phyloP scores from a whole-genome alignment of 192 early-diverging fungal genomes.

The Powellomyces hirtus region DNA sequence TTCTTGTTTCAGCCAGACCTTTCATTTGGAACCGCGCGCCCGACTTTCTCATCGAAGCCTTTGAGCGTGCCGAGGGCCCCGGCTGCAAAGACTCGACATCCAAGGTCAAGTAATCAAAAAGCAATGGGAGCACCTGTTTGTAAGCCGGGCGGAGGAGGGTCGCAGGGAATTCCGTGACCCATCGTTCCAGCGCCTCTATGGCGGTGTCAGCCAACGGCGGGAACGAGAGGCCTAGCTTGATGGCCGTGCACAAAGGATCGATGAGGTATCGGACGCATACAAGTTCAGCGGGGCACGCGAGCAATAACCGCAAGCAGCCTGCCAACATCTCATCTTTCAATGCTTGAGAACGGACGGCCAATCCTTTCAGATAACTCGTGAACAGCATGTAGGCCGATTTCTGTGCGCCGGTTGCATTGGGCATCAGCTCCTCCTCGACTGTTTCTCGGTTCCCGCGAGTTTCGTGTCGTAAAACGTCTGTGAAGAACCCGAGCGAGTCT shows the following conservation, averaged over 20 bases:
- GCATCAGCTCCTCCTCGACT: slow-evolving; percentile 3
- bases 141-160: slow-evolving; percentile 32
- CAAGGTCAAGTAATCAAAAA: slow-evolving; percentile 67
- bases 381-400: slow-evolving; percentile 39
- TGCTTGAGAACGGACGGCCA: slow-evolving; percentile 58
- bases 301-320: slow-evolving; percentile 62
- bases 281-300: slow-evolving; percentile 59
- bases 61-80: too few relatives aligned
- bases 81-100: slow-evolving; percentile 27
- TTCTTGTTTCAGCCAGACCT: not conserved
- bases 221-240: slow-evolving; percentile 66
- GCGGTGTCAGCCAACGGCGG: slow-evolving; percentile 60
- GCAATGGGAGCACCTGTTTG: slow-evolving; percentile 52
- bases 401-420: slow-evolving; percentile 23
- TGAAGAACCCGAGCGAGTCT: slow-evolving; percentile 38
- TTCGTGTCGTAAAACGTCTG: not conserved
- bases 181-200: slow-evolving; percentile 60
- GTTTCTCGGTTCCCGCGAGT: not conserved
- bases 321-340: slow-evolving; percentile 77
- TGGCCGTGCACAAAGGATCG: slow-evolving; percentile 59
- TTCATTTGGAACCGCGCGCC: slow-evolving; percentile 1
- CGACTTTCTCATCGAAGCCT: too few relatives aligned
- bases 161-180: slow-evolving; percentile 29
- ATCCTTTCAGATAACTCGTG: slow-evolving; percentile 55
- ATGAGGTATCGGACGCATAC: slow-evolving; percentile 48